phyloP scores from a whole-genome alignment of 2,329 filamentous ascomycete species.

The Cadophora luteo-olivacea region DNA sequence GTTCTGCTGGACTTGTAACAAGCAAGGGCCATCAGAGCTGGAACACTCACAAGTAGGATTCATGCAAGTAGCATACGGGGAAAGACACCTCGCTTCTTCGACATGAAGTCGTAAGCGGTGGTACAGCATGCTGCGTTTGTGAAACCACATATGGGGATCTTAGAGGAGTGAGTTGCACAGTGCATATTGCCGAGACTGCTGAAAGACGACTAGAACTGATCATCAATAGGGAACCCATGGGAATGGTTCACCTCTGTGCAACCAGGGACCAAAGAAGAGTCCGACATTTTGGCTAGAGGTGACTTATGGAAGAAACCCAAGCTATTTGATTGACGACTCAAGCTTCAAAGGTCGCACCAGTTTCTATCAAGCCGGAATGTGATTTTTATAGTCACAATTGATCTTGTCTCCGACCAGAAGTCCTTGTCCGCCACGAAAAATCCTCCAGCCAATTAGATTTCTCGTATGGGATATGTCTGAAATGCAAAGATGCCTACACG shows the following conservation, averaged over 20 bases:
- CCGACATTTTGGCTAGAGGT: neutral
- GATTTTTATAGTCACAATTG: neutral
- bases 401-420: too few relatives aligned
- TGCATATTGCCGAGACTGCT: neutral
- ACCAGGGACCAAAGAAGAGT: neutral
- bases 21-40: neutral
- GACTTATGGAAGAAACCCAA: neutral
- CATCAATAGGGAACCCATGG: neutral
- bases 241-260: neutral
- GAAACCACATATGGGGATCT: neutral
- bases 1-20: too few relatives aligned
- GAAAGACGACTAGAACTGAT: neutral
- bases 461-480: neutral
- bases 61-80: neutral
- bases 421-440: neutral
- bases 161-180: neutral
- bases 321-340: neutral
- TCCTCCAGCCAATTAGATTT: neutral
- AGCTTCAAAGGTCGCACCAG: neutral
- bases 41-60: neutral
- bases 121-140: constrained; percentile 4
- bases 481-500: neutral
- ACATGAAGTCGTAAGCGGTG: neutral
- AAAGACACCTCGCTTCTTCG: neutral
- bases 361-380: neutral